phyloP scores from a whole-genome alignment of 805 yeast species.

The Kazachstania viticola region DNA sequence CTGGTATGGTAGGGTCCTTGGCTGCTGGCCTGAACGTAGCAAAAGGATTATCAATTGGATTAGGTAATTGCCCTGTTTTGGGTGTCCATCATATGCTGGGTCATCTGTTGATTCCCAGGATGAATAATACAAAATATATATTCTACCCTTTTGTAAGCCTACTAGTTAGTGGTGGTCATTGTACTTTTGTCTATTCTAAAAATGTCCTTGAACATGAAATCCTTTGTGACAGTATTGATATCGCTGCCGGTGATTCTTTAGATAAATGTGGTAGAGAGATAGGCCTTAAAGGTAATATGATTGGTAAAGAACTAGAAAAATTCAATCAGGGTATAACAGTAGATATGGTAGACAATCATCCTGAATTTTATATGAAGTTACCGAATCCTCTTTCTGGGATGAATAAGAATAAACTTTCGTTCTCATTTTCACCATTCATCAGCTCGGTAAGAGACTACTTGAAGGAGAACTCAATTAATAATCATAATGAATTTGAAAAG shows the following conservation, averaged over 20 bases:
- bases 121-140: conserved; percentile 30
- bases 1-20: conserved; percentile 89
- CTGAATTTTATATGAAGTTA: conserved; percentile 13
- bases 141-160: conserved; percentile 62
- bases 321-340: conserved; percentile 17
- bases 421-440: conserved; percentile 71
- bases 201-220: conserved; percentile 58
- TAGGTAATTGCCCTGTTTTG: conserved; percentile 54
- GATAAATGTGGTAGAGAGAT: conserved; percentile 86
- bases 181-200: conserved; percentile 65
- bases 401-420: conserved; percentile 38
- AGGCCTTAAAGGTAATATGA: conserved; percentile 72
- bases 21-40: conserved; percentile 76
- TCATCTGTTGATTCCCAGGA: conserved; percentile 61
- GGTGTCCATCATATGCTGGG: conserved; percentile 98
- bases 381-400: conserved; percentile 44
- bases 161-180: conserved; percentile 89
- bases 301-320: conserved; percentile 71
- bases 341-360: no score
- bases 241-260: conserved; percentile 86
- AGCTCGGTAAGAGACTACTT: conserved; percentile 37
- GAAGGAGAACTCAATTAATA: conserved; percentile 9
- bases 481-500: conserved; percentile 14
- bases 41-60: conserved; percentile 72
- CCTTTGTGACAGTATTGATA: conserved; percentile 65